Base-by-base conservation (phyloP, 2,329 filamentous ascomycete species). In the Exophiala sp. region DNA sequence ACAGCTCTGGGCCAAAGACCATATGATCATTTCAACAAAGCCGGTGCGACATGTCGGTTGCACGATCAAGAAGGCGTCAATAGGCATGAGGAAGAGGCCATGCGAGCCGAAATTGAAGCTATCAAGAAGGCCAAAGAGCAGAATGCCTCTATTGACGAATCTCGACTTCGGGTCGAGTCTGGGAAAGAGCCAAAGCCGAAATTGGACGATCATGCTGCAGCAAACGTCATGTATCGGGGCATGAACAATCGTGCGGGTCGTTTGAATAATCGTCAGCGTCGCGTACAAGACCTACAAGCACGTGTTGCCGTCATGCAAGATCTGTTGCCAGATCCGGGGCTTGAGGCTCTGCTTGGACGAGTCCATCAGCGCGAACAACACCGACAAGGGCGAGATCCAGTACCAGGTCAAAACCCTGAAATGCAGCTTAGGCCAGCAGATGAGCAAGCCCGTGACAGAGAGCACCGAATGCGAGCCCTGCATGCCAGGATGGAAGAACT, bases 21-120 rank as follows among this genome's bases (percentile, higher is more conserved):
- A 52, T 94, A 95, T 64, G 74, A 79, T 50, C 94, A 99, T 69
- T 99, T 91, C 75, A 96, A 96, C 66, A 78, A 83, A 16, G 39
- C 43, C 18, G 52, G 44, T 5, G 32, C 43, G 1, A 81, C 81
- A 55, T 92, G 88, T 58, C 83, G 84, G 1, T 72, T 91, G 0
- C 88, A 87, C 61, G 88, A 91, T 45, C 77, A 76, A 40, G 65
- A 70, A 12, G 71, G 72, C 7, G 34, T 49, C 36, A 50, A 55
- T 18, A 60, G 62, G 24, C 62, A 65, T 20, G 53, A 62, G 45
- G 21, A 57, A 24, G 68, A 70, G 47, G 60, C 69, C 5, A 57
- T 66, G 32, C 43, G 59, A 38, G 69, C 69, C 4, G 65, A 68
- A 51, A 58, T 51, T 21, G 58, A 62, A 29, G 63, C 68, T 7